Conservation (phyloP, 345 rosid genomes). For the Rubroshorea leprosula region DNA sequence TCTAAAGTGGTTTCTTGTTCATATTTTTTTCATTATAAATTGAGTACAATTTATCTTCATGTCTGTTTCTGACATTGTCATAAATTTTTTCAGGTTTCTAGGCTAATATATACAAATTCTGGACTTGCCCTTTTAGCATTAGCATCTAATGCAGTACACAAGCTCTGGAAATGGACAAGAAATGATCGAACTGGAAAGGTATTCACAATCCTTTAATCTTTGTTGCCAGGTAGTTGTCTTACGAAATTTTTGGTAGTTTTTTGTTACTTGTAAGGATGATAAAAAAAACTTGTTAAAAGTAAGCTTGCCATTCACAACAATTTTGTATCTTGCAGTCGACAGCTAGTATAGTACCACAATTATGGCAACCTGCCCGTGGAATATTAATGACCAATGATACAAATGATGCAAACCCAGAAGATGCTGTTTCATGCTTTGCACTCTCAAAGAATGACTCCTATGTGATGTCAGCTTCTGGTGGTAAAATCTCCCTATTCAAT, state of each 20-base stretch:
- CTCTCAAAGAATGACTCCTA: constrained; percentile 62
- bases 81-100: constrained; percentile 49
- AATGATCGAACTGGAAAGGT: constrained; percentile 58
- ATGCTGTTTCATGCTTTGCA: constrained; percentile 77
- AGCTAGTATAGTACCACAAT: constrained; percentile 49
- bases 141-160: constrained; percentile 79
- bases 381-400: constrained; percentile 65
- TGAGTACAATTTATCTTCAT: not conserved
- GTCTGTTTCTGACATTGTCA: constrained; percentile 10
- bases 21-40: not conserved
- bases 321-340: constrained; percentile 46
- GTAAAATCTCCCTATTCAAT: constrained; percentile 58
- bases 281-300: not conserved
- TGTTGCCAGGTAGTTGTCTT: not conserved
- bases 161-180: constrained; percentile 84
- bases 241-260: not conserved
- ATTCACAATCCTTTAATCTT: constrained; percentile 12
- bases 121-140: constrained; percentile 73
- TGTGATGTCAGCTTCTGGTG: constrained; percentile 84
- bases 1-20: not conserved
- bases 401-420: constrained; percentile 60
- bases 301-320: constrained; percentile 9
- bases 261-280: not conserved
- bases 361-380: constrained; percentile 75
- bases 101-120: constrained; percentile 73